phyloP scores from a whole-genome alignment of 2,329 filamentous ascomycete species.

The Hymenoscyphus scutula region DNA sequence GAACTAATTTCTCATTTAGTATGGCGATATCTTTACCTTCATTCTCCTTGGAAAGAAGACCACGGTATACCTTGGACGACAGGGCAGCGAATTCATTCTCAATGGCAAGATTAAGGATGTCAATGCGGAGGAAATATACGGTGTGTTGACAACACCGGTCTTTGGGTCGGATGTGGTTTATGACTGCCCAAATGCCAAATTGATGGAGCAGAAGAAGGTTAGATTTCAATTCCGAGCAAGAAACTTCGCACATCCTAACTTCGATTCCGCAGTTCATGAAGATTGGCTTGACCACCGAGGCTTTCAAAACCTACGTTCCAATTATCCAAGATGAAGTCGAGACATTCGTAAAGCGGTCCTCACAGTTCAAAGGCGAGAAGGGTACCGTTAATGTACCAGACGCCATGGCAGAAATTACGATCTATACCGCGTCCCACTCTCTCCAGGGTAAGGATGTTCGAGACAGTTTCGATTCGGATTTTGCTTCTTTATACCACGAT shows the following conservation, averaged over 20 bases:
- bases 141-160: constrained; percentile 66
- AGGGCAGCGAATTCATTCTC: constrained; percentile 86
- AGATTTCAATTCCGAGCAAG: not conserved
- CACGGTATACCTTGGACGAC: constrained; percentile 77
- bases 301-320: constrained; percentile 72
- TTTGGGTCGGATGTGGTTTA: constrained; percentile 88
- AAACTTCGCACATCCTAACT: constrained; percentile 20
- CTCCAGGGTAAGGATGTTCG: constrained; percentile 84
- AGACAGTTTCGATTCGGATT: constrained; percentile 73
- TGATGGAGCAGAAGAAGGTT: constrained; percentile 97
- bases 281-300: constrained; percentile 71
- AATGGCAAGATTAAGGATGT: constrained; percentile 90
- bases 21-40: constrained; percentile 89
- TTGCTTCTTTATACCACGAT: constrained; percentile 82
- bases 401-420: constrained; percentile 81
- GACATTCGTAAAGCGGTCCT: constrained; percentile 66
- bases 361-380: constrained; percentile 64
- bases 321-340: constrained; percentile 75
- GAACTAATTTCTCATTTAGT: constrained; percentile 46
- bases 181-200: constrained; percentile 84
- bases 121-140: constrained; percentile 88
- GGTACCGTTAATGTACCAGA: constrained; percentile 71
- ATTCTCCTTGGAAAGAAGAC: constrained; percentile 85
- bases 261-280: constrained; percentile 65
- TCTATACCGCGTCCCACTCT: constrained; percentile 83